These are phyloP conservation scores for Phytopythium vexans DNA, from an alignment of 352 stramenopile genomes.

Conservation along the genomic window DNA sequence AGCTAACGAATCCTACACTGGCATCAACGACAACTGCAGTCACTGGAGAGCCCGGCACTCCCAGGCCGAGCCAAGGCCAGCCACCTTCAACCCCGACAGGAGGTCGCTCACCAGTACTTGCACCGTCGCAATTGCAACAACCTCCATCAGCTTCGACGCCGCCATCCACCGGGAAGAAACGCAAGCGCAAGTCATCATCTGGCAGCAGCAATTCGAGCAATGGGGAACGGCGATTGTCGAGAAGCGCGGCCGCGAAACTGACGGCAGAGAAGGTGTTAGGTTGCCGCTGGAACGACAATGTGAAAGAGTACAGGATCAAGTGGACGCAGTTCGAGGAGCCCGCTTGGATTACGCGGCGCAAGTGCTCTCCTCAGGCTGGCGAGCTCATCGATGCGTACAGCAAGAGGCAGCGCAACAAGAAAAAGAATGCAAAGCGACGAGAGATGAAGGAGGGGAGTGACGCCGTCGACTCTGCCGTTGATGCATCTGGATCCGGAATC, in stretches of 20 bases:
- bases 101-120: too few species aligned
- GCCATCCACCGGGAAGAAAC: too few species aligned
- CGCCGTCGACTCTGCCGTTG: neutral
- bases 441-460: constrained; percentile 2
- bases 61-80: too few species aligned
- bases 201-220: neutral
- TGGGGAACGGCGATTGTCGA: constrained; percentile 18
- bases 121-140: too few species aligned
- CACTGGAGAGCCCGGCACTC: too few species aligned
- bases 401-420: constrained; percentile 6
- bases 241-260: constrained; percentile 13
- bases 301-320: constrained; percentile 34
- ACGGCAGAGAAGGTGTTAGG: constrained; percentile 26
- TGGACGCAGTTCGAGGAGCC: constrained; percentile 19
- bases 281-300: constrained; percentile 11
- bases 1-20: neutral
- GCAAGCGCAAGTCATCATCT: neutral
- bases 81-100: too few species aligned
- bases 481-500: neutral
- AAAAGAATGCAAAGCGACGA: constrained; percentile 8
- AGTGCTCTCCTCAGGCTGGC: constrained; percentile 24
- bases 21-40: neutral
- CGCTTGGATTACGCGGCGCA: constrained; percentile 32
- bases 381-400: constrained; percentile 29
- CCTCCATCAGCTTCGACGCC: too few species aligned